phyloP scores from a whole-genome alignment of 2,329 filamentous ascomycete species.

The Metarhizium guizhouense region DNA sequence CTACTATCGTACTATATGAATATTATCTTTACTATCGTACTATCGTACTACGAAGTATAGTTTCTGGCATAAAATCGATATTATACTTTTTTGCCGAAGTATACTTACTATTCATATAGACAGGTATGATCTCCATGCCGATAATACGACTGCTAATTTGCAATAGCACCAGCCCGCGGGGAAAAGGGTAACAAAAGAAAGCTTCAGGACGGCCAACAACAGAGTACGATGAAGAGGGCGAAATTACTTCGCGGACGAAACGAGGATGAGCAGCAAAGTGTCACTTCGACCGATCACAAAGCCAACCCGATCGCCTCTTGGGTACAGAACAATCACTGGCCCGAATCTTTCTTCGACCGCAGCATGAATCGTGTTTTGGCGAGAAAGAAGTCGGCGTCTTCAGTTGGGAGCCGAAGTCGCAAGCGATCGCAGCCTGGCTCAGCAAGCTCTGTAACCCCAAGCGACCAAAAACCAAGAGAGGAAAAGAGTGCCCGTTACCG shows the following conservation, averaged over 20 bases:
- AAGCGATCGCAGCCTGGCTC: neutral
- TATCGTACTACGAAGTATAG: too few relatives aligned
- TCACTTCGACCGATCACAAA: neutral
- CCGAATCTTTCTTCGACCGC: neutral
- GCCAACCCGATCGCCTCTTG: neutral
- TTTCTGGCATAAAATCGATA: too few relatives aligned
- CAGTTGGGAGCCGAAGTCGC: neutral
- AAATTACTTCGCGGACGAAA: neutral
- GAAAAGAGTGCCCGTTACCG: neutral
- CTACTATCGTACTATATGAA: too few relatives aligned
- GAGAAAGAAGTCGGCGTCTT: neutral
- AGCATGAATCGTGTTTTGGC: neutral
- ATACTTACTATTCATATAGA: too few relatives aligned
- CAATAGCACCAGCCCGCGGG: neutral
- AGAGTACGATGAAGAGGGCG: neutral
- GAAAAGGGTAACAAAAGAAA: neutral
- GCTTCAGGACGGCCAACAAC: neutral
- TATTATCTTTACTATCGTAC: too few relatives aligned
- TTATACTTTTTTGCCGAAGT: too few relatives aligned
- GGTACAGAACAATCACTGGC: neutral
- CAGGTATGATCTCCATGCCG: neutral
- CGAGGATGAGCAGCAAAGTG: neutral
- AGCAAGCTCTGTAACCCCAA: neutral
- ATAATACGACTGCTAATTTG: neutral
- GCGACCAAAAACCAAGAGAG: conserved; percentile 1